phyloP scores from a whole-genome alignment of 129 eudicot genomes.

The Mikania micrantha region DNA sequence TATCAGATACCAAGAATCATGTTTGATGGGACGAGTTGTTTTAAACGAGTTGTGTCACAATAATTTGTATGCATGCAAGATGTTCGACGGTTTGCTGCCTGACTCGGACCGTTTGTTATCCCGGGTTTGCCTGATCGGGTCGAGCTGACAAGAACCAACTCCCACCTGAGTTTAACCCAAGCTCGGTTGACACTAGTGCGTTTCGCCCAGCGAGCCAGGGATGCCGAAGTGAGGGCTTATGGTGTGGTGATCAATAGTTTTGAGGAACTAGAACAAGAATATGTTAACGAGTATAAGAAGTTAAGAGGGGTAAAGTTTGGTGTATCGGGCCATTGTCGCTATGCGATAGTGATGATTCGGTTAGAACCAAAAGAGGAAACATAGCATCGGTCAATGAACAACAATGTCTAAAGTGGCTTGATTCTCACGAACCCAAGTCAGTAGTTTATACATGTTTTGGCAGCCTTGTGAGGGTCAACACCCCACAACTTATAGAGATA shows the following conservation, averaged over 20 bases:
- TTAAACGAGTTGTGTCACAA: conserved; percentile 30
- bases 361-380: conserved; percentile 18
- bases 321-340: conserved; percentile 32
- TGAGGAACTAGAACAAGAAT: too few relatives aligned
- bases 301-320: too few relatives aligned
- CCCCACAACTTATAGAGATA: conserved; percentile 26
- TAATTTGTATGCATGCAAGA: conserved; percentile 11
- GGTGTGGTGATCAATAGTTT: too few relatives aligned
- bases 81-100: neutral
- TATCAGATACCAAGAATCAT: too few relatives aligned
- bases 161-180: too few relatives aligned
- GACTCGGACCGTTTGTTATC: too few relatives aligned
- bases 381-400: neutral
- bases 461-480: conserved; percentile 12
- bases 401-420: conserved; percentile 27
- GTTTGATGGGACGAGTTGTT: conserved; percentile 45
- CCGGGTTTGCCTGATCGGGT: too few relatives aligned
- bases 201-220: too few relatives aligned
- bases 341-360: neutral
- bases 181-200: too few relatives aligned
- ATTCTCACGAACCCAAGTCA: conserved; percentile 9
- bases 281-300: too few relatives aligned
- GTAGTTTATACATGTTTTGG: conserved; percentile 34
- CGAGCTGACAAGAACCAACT: too few relatives aligned
- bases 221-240: too few relatives aligned